Conservation (phyloP, 208 protist genomes). For the Trypanosoma brucei region DNA sequence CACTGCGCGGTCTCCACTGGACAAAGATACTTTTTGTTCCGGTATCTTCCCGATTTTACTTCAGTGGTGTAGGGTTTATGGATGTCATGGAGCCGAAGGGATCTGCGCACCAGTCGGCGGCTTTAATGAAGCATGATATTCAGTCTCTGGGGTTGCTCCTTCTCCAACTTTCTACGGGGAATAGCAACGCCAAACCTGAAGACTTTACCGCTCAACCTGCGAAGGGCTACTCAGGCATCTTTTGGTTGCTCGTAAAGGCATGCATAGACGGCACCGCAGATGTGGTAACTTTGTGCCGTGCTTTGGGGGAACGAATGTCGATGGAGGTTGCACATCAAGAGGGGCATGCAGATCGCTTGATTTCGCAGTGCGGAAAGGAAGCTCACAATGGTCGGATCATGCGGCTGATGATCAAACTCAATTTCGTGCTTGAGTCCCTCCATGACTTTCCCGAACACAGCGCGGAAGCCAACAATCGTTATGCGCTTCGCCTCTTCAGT, state of each 20-base stretch:
- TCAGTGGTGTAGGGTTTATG: slow-evolving; percentile 73
- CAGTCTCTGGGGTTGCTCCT: slow-evolving; percentile 74
- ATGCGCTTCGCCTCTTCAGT: slow-evolving; percentile 92
- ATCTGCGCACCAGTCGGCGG: slow-evolving; percentile 14
- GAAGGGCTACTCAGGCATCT: slow-evolving; percentile 73
- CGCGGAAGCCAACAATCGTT: slow-evolving; percentile 48
- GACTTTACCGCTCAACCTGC: slow-evolving; percentile 54
- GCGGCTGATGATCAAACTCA: slow-evolving; percentile 91
- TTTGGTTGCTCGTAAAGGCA: slow-evolving; percentile 74
- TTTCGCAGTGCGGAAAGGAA: slow-evolving; percentile 91
- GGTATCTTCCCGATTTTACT: slow-evolving; percentile 77
- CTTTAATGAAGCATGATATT: slow-evolving; percentile 77
- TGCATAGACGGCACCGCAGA: slow-evolving; percentile 64
- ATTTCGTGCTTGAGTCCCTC: slow-evolving; percentile 87
- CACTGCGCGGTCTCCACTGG: slow-evolving; percentile 70
- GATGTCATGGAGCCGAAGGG: slow-evolving; percentile 66
- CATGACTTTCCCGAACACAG: slow-evolving; percentile 81
- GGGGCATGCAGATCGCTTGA: slow-evolving; percentile 84
- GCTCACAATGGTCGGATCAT: slow-evolving; percentile 95
- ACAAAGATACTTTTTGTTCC: slow-evolving; percentile 83
- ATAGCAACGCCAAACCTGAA: slow-evolving; percentile 52
- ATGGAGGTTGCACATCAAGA: slow-evolving; percentile 87
- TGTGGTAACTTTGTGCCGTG: slow-evolving; percentile 63
- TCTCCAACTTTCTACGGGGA: slow-evolving; percentile 72
- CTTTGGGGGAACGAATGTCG: slow-evolving; percentile 79